Base-by-base conservation (phyloP, 768 basidiomycete species). In the Pleurotus pulmonarius region DNA sequence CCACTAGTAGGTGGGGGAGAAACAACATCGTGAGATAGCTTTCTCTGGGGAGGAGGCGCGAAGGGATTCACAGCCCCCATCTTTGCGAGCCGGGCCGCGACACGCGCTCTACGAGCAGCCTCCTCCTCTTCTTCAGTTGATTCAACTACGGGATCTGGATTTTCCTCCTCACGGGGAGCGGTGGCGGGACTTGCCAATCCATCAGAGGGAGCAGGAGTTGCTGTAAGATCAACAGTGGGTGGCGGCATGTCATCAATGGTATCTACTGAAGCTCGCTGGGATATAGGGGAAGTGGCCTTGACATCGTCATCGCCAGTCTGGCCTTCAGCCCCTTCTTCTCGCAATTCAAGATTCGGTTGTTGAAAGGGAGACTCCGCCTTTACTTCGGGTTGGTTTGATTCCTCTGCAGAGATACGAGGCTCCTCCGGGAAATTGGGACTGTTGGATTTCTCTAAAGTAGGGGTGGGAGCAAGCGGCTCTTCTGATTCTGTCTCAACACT, bases 11-110 rank as follows among this genome's bases (percentile, higher is more conserved):
- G n/a, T 20, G 64, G 65, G 29, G 65, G 56, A 40, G 60, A 57
- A 3, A 43, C 25, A 20, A 37, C 37, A 29, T 58, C 46, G 56
- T 57, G 58, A 52, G 56, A 65, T 46, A 57, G 55, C 34, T 55
- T 67, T 12, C 61, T 65, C 4, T 62, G 65, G 22, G 72, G 69
- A 25, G 65, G 74, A 12, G 73, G 69, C 6, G 74, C 70, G 53
- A 86, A 77, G 2, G 86, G 82, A 61, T 86, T 75, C 72, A 78
- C 70, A 60, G 81, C 79, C 12, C 81, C 83, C 62, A 75, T 76
- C 65, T 79, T 75, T 11, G 78, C 75, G 38, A 83, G 64, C 18
- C 70, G 74, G 58, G 83, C 86, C 20, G 86, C 81, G 18, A 89
- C 79, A 49, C 81, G 82, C 58, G 76, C 78, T 41, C 78, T 76